Evolutionary conservation across 306 rosid genomes (phyloP), one percentile per base, ranked within the genome.

Genomic region (Pterocarpus santalinus): DNA sequence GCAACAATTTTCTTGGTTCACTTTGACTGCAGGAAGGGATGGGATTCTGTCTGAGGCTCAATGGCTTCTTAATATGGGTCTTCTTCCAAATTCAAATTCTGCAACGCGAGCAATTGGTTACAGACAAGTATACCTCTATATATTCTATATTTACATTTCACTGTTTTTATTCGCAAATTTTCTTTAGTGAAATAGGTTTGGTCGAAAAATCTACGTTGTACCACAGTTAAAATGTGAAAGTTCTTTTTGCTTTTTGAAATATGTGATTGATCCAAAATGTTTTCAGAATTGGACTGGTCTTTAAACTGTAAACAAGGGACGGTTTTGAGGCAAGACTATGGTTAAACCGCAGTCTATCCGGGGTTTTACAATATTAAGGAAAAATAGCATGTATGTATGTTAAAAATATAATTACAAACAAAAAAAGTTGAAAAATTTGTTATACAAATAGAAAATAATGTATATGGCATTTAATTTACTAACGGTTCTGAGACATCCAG

Each of bases 81-180:
- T 95, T 87, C 90, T 78, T 86, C 98, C 99, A 79, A 90, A 90
- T 81, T 86, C 94, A 73, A 91, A 89, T 89, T 91, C 98, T 61
- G 97, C 97, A 68, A 93, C 97, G 38, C 84, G 86, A 75, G 98
- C 96, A 60, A 95, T 93, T 57, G 97, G 99, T 60, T 95, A 95
- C 85, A 90, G 97, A 91, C 98, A 95, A 58, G 99, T 95, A 93
- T 73, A 32, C 33, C 39, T 44, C 73, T 72, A 8, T 57, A 28
- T 77, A 68, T 79, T 66, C 14, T 80, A 5, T 36, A 75, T 74
- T 22, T 72, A 57, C 43, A 47, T 56, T 58, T 69, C 51, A 33
- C 62, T 82, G 67, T 81, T 63, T 43, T 66, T 35, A 71, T 80
- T n/a, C 76, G 32, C 79, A 44, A 56, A 49, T 62, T 51, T 65